Percentiles rank a stretch among this genome's conserved stretches.
These are phyloP conservation scores for Trypanosoma cruzi DNA, from an alignment of 208 protist species.

Conservation along the genomic window DNA sequence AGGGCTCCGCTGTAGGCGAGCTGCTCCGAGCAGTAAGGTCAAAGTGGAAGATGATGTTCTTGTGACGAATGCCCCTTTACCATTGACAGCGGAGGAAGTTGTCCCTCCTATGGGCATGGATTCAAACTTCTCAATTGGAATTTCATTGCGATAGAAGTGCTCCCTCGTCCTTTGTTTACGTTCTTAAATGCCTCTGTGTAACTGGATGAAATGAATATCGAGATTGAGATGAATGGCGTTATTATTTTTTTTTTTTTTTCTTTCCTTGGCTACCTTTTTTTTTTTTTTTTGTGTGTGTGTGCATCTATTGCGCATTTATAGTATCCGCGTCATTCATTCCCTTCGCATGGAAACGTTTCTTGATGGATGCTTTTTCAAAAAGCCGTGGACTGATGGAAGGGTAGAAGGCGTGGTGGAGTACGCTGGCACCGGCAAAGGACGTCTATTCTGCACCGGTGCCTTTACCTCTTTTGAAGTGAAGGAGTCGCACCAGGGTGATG, in stretches of 20 bases:
- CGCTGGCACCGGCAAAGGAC: conserved; percentile 32
- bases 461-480: conserved; percentile 73
- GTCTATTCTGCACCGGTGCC: conserved; percentile 29
- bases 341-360: conserved; percentile 21
- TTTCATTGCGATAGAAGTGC: conserved; percentile 8
- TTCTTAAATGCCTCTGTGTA: neutral
- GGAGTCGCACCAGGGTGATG: conserved; percentile 67
- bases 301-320: too few species aligned
- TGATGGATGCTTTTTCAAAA: conserved; percentile 22
- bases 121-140: neutral
- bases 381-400: conserved; percentile 24
- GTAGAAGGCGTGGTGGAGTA: conserved; percentile 18
- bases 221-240: neutral
- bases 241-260: conserved; percentile 7
- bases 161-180: neutral
- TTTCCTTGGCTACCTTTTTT: neutral
- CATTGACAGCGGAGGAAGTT: conserved; percentile 13
- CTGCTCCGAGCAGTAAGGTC: neutral
- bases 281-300: conserved; percentile 10
- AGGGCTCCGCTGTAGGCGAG: conserved; percentile 3
- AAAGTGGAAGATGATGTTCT: conserved; percentile 3
- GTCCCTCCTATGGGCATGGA: neutral
- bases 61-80: neutral
- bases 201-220: neutral
- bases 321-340: neutral